Conservation (phyloP, 441 rosid genomes). For the Aquilaria agallochum region DNA sequence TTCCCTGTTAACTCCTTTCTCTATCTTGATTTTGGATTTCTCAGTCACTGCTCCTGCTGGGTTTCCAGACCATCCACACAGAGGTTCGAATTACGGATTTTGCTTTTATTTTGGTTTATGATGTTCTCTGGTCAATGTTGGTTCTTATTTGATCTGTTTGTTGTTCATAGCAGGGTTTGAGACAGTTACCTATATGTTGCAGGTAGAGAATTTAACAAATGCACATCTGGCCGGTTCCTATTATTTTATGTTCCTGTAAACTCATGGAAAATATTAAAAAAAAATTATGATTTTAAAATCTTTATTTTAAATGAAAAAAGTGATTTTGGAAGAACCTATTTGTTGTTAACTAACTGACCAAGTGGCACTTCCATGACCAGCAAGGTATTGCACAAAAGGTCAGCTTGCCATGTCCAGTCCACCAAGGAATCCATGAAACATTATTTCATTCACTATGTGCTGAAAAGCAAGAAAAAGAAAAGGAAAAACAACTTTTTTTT, state of each 20-base stretch:
- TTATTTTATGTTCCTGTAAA: too few relatives aligned
- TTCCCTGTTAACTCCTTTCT: slow-evolving; percentile 8
- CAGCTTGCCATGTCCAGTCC: slow-evolving; percentile 2
- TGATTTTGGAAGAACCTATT: too few relatives aligned
- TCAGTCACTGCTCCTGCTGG: slow-evolving; percentile 86
- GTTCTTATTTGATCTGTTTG: slow-evolving; percentile 14
- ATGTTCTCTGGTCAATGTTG: slow-evolving; percentile 4
- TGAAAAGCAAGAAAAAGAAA: too few relatives aligned
- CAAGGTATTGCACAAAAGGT: slow-evolving; percentile 5
- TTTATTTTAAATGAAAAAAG: too few relatives aligned
- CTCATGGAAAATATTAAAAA: too few relatives aligned
- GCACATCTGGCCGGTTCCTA: too few relatives aligned
- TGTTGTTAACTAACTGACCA: too few relatives aligned
- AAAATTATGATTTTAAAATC: too few relatives aligned
- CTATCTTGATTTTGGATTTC: slow-evolving; percentile 11
- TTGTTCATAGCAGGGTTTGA: slow-evolving; percentile 66
- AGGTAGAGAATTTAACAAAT: slow-evolving; percentile 39
- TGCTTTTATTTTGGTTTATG: background rate
- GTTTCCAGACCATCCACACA: slow-evolving; percentile 94
- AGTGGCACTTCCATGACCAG: background rate
- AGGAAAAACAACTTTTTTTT: too few relatives aligned
- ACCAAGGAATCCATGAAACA: background rate
- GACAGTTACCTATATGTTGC: slow-evolving; percentile 91
- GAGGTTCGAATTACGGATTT: slow-evolving; percentile 45
- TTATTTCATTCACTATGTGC: too few relatives aligned